Evolutionary conservation across 1,284 basidiomycete species (phyloP), one percentile per base, ranked within the genome.

Genomic region (Rhodofomes roseus): DNA sequence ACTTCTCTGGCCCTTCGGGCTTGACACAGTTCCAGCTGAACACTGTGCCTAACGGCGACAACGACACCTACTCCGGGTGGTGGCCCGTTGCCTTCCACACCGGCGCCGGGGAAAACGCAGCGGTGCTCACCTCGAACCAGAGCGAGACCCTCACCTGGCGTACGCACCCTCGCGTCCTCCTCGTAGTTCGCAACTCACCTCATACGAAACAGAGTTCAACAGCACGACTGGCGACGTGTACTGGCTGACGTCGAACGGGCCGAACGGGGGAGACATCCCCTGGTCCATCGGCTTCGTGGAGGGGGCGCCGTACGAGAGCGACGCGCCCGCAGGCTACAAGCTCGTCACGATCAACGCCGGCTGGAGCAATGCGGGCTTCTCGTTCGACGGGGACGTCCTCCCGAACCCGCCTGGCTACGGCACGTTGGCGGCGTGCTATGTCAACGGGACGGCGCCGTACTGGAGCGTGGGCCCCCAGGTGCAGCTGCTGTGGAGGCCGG

Each of bases 141-240:
- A 23, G 29, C 31, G 31, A 22, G 1, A 3, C 2, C 31, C 50
- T 20, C 22, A 37, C 29, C 11, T 52, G 50, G 50, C 29, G 50
- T 52, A n/a, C n/a, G 50, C 36, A 12, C 20, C 8, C 27, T 22
- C 31, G 9, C 50, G 18, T 14, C 18, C 14, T 36, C 12, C 1
- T 20, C 31, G n/a, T 20, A 23, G 27, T 31, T 31, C 20, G 8
- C 9, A 9, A 36, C 8, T 52, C 8, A 36, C n/a, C 16, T 16
- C 3, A 2, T 22, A 8, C 4, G 7, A 8, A 2, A 14, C 27
- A 36, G 50, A 34, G 6, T 52, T 52, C 20, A 31, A 52, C 31
- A 52, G 50, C 34, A 52, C 50, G 31, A 52, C 2, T n/a, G 50
- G 50, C n/a, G 31, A 52, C 29, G 48, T 51, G n/a, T 51, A 51